phyloP scores from a whole-genome alignment of 441 rosid species.

The Eutrema salsugineum region DNA sequence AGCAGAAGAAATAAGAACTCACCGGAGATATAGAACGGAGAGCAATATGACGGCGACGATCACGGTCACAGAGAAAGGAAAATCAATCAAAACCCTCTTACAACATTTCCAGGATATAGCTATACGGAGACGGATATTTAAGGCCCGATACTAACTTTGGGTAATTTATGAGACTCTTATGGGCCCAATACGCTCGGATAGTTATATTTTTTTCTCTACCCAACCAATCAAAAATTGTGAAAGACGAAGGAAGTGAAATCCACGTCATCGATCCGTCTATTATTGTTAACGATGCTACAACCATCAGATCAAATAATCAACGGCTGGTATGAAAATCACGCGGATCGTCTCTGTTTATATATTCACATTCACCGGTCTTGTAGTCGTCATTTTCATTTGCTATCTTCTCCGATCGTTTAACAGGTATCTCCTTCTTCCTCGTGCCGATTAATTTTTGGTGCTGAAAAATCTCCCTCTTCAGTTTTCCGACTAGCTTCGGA shows the following conservation, averaged over 20 bases:
- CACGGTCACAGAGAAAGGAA: neutral
- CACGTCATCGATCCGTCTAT: constrained; percentile 19
- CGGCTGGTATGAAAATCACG: neutral
- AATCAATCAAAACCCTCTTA: neutral
- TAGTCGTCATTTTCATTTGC: neutral
- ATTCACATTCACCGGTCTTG: neutral
- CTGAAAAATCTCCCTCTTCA: neutral
- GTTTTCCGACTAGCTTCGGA: neutral
- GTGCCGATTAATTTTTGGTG: neutral
- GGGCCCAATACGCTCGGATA: neutral
- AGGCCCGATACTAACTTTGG: neutral
- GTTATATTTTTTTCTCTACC: neutral
- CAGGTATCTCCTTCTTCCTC: neutral
- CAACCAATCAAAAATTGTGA: neutral
- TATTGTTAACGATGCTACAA: neutral
- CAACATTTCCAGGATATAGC: neutral
- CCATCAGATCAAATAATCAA: constrained; percentile 11
- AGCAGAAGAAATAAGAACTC: neutral
- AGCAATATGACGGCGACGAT: constrained; percentile 5
- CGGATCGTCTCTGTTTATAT: constrained; percentile 7
- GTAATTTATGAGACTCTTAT: neutral
- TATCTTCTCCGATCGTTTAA: neutral
- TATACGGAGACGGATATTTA: neutral
- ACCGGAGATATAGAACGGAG: constrained; percentile 16
- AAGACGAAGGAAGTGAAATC: neutral